Conservation (phyloP, 1,139 yeast genomes). For the Candida glucosophila region DNA sequence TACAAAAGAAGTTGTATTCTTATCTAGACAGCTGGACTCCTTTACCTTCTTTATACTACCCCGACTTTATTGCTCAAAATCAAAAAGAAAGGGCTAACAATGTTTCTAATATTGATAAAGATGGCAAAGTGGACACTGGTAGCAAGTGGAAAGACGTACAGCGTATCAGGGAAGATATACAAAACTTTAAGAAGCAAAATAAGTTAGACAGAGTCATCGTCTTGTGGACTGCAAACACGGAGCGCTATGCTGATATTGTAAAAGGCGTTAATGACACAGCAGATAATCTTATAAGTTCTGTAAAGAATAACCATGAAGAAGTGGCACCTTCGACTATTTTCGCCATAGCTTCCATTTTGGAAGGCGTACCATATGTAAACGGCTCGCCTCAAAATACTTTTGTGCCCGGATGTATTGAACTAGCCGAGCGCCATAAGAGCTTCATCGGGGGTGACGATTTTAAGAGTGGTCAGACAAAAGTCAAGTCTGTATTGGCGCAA, state of each 20-base stretch:
- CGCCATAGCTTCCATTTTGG: constrained; percentile 88
- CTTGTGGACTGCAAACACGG: constrained; percentile 97
- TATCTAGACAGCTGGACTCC: constrained; percentile 61
- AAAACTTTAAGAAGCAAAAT: constrained; percentile 66
- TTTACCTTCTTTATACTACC: constrained; percentile 81
- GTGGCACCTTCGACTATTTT: constrained; percentile 86
- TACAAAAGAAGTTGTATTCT: constrained; percentile 69
- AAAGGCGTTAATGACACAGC: constrained; percentile 84
- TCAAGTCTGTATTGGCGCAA: constrained; percentile 92
- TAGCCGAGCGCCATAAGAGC: constrained; percentile 69
- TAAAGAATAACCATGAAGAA: constrained; percentile 74
- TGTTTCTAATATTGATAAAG: constrained; percentile 49
- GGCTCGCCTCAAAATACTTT: constrained; percentile 98
- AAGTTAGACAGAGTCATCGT: constrained; percentile 80
- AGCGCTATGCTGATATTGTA: constrained; percentile 75
- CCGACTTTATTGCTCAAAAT: constrained; percentile 93
- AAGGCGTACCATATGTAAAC: constrained; percentile 81
- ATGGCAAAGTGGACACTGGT: constrained; percentile 43
- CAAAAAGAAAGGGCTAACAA: constrained; percentile 91
- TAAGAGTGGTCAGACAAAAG: constrained; percentile 93
- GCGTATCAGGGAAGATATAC: constrained; percentile 75
- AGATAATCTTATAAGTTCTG: constrained; percentile 65
- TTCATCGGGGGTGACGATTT: constrained; percentile 97
- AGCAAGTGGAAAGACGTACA: constrained; percentile 90
- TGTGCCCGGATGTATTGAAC: constrained; percentile 88